Evolutionary conservation across 1,139 yeast genomes (phyloP).

Genomic region (Yamadazyma dushanensis): DNA sequence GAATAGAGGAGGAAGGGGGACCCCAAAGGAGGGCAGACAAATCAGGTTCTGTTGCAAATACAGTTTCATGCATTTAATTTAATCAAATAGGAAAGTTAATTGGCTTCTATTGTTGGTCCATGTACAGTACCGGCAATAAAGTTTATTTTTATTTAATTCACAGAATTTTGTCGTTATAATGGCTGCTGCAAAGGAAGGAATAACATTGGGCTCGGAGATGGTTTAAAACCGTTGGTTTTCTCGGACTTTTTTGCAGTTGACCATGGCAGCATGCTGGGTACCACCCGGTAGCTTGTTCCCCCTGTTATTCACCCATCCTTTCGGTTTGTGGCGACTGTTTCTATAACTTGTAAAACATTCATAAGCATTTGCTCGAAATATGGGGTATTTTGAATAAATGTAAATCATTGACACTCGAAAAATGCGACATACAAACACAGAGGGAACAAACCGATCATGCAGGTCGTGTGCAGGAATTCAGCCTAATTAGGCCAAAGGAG

Average conservation of each 20-base stretch:
- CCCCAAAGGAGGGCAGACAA: slow-evolving; percentile 1
- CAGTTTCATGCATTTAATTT: slow-evolving; percentile 10
- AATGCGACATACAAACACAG: neutral
- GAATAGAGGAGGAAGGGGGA: neutral
- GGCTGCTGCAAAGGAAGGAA: neutral
- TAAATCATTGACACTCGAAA: neutral
- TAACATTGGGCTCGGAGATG: neutral
- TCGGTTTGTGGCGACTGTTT: no score
- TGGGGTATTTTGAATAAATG: slow-evolving; percentile 1
- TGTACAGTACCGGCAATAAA: slow-evolving; percentile 9
- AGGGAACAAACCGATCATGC: neutral
- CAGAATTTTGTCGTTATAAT: no score
- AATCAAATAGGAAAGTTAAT: slow-evolving; percentile 9
- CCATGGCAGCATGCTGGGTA: no score
- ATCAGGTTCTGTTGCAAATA: slow-evolving; percentile 6
- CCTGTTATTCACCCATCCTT: no score
- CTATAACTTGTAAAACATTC: no score
- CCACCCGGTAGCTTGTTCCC: no score
- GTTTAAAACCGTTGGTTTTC: neutral
- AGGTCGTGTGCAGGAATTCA: neutral
- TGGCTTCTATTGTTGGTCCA: slow-evolving; percentile 4
- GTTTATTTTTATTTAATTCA: neutral
- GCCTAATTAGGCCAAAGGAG: slow-evolving; percentile 5
- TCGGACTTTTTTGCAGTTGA: neutral
- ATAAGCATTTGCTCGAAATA: neutral